phyloP scores from a whole-genome alignment of 257 asterid genomes.

The Scutellaria galericulata region DNA sequence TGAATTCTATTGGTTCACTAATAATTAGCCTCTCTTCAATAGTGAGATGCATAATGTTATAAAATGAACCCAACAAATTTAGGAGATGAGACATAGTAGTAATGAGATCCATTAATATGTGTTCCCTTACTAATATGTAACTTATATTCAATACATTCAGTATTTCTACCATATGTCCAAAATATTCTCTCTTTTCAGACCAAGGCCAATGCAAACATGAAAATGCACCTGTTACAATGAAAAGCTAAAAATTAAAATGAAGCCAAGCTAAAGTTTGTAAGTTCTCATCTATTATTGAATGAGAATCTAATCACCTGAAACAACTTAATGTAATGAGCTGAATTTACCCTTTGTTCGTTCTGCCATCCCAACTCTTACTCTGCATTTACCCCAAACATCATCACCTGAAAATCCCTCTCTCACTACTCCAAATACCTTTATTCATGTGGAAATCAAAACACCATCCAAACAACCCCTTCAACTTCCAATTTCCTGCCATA shows the following conservation, averaged over 20 bases:
- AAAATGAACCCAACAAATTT: too few species aligned
- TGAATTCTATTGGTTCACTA: too few species aligned
- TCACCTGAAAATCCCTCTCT: not conserved
- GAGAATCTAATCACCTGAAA: too few species aligned
- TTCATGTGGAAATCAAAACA: not conserved
- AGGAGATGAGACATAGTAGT: not conserved
- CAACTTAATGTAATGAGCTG: not conserved
- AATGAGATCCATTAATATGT: not conserved
- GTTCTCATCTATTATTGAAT: not conserved
- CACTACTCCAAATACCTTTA: not conserved
- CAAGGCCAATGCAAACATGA: not conserved
- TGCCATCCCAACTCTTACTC: not conserved
- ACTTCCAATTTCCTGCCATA: not conserved
- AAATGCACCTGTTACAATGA: not conserved
- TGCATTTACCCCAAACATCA: not conserved
- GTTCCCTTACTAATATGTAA: not conserved
- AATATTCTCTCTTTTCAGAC: not conserved
- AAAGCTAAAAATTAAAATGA: not conserved
- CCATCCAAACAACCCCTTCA: not conserved
- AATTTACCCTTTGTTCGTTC: not conserved
- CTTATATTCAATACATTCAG: not conserved
- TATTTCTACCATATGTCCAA: conserved; percentile 3
- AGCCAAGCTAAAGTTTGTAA: not conserved
- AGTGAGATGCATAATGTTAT: too few species aligned
- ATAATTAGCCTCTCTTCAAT: too few species aligned